A percentile compares a stretch with the other conserved stretches of the same genome.
phyloP scores from a whole-genome alignment of 441 rosid species.

The Populus trichocarpa region DNA sequence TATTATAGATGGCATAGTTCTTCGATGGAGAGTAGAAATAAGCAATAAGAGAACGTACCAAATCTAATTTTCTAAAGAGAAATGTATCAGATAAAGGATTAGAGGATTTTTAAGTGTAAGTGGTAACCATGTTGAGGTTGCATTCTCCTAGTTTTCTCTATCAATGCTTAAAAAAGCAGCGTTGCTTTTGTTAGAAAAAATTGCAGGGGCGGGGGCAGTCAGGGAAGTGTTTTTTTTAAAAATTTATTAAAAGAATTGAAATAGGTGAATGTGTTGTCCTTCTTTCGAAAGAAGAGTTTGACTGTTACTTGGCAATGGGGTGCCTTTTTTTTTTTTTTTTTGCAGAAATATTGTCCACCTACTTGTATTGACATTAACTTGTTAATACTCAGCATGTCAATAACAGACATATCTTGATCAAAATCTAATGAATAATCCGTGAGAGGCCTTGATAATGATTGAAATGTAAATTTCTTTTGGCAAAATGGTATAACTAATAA shows the following conservation, averaged over 20 bases:
- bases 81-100: not conserved
- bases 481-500: not conserved
- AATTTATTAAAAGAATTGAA: not conserved
- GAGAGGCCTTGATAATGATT: not conserved
- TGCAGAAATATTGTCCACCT: not conserved
- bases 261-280: not conserved
- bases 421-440: not conserved
- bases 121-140: not conserved
- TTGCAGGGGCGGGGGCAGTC: not conserved
- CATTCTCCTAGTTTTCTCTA: not conserved
- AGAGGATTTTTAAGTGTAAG: not conserved
- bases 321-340: not conserved
- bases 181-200: not conserved
- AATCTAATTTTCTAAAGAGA: not conserved
- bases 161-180: not conserved
- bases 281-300: not conserved
- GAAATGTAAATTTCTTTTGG: not conserved
- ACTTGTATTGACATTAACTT: not conserved
- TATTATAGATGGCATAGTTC: not conserved
- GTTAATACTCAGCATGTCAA: not conserved
- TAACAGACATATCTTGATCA: not conserved
- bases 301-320: not conserved
- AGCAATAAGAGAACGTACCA: not conserved
- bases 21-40: not conserved
- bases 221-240: not conserved